Base-by-base conservation (phyloP, 164 flowering plant genomes). In the Protea cynaroides region DNA sequence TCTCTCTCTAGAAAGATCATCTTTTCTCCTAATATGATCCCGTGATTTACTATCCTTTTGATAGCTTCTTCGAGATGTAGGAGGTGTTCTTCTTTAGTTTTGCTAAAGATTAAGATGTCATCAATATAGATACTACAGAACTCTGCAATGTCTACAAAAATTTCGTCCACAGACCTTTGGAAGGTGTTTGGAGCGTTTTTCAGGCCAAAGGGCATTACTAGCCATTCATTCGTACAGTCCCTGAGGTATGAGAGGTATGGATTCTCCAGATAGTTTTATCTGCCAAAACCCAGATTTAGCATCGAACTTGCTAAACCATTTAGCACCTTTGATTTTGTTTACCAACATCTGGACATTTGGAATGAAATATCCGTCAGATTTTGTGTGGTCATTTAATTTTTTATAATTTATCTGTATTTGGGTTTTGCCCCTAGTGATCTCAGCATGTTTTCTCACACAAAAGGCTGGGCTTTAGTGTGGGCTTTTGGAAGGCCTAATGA, bases 241-340 rank as follows among this genome's bases (percentile, higher is more conserved):
- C n/a, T n/a, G n/a, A n/a, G n/a, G n/a, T n/a, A n/a, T n/a, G n/a
- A n/a, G 58, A 21, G 19, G 58, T 54, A 54, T 54, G 58, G 8
- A 9, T 54, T 54, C 58, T 15, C 15, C 15, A 10, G 58, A 10
- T 10, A 54, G 58, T n/a, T 54, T 54, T 17, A 54, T 54, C 19
- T 54, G 58, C 58, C 58, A 54, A n/a, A 54, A 54, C 15, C 58
- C 23, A 10, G 58, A 54, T n/a, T 54, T 54, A 22, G 58, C 58
- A 21, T 54, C 58, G 19, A 54, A 54, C 23, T 54, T 54, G 23
- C 58, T 54, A 21, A 54, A 54, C 58, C 58, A 54, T 54, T 54
- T 10, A 10, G 58, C 58, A 15, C 58, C 15, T n/a, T 54, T 54
- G 58, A 54, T 54, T 54, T 10, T n/a, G 8, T 22, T n/a, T 10